Conservation (phyloP, 2,329 filamentous ascomycete species). For the Phaeosphaeriaceae sp. region DNA sequence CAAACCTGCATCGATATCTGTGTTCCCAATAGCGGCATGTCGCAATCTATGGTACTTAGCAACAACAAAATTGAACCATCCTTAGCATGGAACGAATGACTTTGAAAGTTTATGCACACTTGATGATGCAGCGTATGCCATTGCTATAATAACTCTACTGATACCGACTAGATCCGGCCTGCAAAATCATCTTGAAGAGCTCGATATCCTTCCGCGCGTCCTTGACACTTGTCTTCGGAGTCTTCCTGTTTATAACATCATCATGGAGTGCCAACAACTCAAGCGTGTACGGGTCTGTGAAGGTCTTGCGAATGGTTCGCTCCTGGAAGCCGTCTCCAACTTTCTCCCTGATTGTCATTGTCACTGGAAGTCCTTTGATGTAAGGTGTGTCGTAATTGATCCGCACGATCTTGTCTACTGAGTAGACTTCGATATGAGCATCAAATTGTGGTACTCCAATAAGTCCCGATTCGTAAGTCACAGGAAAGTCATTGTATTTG, state of each 20-base stretch:
- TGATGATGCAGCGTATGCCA: background rate
- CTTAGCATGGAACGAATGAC: too few relatives aligned
- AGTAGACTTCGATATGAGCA: conserved; percentile 62
- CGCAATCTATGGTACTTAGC: too few relatives aligned
- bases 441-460: conserved; percentile 62
- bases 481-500: conserved; percentile 51
- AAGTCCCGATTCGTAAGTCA: conserved; percentile 65
- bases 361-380: conserved; percentile 62
- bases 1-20: too few relatives aligned
- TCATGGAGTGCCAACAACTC: conserved; percentile 42
- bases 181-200: conserved; percentile 49
- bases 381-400: conserved; percentile 66
- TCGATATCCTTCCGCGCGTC: conserved; percentile 54
- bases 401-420: conserved; percentile 60
- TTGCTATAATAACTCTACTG: background rate
- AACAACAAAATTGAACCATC: too few relatives aligned
- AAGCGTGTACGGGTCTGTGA: conserved; percentile 55
- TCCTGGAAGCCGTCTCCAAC: conserved; percentile 41
- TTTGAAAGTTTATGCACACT: too few relatives aligned
- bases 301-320: conserved; percentile 53
- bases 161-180: background rate
- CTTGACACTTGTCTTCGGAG: conserved; percentile 50
- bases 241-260: conserved; percentile 47
- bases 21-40: too few relatives aligned
- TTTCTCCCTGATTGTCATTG: conserved; percentile 7